Conservation (phyloP, 169 alveolate genomes). For the Plasmodium inui region DNA sequence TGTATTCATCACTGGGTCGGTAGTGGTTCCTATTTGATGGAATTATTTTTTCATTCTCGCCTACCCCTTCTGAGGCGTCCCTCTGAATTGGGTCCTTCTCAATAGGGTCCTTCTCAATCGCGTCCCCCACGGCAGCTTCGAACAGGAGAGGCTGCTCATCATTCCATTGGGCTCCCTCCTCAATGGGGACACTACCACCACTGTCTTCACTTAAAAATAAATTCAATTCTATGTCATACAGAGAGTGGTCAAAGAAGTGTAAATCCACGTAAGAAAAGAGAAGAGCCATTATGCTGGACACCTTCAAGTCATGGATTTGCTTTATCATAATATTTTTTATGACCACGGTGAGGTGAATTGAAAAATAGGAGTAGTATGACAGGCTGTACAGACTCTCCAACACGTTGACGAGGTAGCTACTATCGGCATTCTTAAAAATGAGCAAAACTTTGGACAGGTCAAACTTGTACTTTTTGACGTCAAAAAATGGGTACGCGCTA, state of each 20-base stretch:
- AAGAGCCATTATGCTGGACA: slow-evolving; percentile 35
- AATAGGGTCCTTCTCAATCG: not conserved
- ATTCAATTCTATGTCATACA: slow-evolving; percentile 32
- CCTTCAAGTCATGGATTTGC: slow-evolving; percentile 69
- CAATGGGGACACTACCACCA: not conserved
- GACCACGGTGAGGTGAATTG: slow-evolving; percentile 40
- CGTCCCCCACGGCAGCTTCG: not conserved
- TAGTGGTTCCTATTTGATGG: not conserved
- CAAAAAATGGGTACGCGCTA: slow-evolving; percentile 56
- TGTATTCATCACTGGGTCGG: not conserved
- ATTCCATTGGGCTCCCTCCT: not conserved
- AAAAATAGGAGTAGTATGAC: slow-evolving; percentile 64
- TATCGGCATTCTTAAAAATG: slow-evolving; percentile 42
- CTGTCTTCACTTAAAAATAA: slow-evolving; percentile 44
- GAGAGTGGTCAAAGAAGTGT: slow-evolving; percentile 52
- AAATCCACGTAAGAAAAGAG: slow-evolving; percentile 39
- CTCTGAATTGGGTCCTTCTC: not conserved
- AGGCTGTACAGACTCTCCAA: slow-evolving; percentile 37
- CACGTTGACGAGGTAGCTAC: slow-evolving; percentile 46
- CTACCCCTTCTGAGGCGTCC: not conserved
- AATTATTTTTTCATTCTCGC: not conserved
- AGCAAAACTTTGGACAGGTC: slow-evolving; percentile 22
- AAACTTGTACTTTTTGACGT: slow-evolving; percentile 31
- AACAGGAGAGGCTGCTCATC: not conserved
- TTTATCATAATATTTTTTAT: slow-evolving; percentile 58